Conservation (phyloP, 2,329 filamentous ascomycete species). For the Chaetomiaceae sp. region DNA sequence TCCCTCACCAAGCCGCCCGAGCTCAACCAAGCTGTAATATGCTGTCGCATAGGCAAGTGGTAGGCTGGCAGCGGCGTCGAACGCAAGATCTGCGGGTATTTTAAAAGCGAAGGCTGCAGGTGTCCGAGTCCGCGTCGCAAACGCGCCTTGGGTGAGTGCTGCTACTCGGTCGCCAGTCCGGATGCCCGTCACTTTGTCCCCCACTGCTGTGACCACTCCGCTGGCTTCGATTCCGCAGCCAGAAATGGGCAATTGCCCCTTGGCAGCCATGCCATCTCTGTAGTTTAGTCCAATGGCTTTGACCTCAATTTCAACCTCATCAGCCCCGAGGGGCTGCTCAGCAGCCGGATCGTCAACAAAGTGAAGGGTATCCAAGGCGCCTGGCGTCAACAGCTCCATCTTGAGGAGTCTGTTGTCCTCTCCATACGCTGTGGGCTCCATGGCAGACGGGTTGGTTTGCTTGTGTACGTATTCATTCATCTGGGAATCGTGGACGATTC, state of each 20-base stretch:
- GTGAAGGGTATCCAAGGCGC: conserved; percentile 35
- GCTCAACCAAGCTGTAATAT: conserved; percentile 34
- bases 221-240: conserved; percentile 37
- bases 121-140: conserved; percentile 30
- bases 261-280: conserved; percentile 40
- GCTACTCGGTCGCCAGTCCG: conserved; percentile 33
- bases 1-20: conserved; percentile 33
- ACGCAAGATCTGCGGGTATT: conserved; percentile 34
- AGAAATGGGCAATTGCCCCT: conserved; percentile 32
- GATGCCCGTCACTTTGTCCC: conserved; percentile 23
- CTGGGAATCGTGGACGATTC: conserved; percentile 34
- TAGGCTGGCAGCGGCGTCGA: conserved; percentile 35
- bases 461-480: conserved; percentile 40
- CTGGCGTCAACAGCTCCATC: conserved; percentile 34
- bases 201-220: conserved; percentile 29
- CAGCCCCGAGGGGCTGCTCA: conserved; percentile 25
- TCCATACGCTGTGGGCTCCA: conserved; percentile 37
- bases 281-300: conserved; percentile 41
- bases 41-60: conserved; percentile 38
- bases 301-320: conserved; percentile 40
- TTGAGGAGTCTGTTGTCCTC: conserved; percentile 30
- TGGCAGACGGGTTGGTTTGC: conserved; percentile 33
- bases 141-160: conserved; percentile 31
- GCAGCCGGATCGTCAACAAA: conserved; percentile 33
- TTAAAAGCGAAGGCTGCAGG: conserved; percentile 28